These are phyloP conservation scores for Penicillium sp. DNA, from an alignment of 2,329 filamentous ascomycete species.

Conservation along the genomic window DNA sequence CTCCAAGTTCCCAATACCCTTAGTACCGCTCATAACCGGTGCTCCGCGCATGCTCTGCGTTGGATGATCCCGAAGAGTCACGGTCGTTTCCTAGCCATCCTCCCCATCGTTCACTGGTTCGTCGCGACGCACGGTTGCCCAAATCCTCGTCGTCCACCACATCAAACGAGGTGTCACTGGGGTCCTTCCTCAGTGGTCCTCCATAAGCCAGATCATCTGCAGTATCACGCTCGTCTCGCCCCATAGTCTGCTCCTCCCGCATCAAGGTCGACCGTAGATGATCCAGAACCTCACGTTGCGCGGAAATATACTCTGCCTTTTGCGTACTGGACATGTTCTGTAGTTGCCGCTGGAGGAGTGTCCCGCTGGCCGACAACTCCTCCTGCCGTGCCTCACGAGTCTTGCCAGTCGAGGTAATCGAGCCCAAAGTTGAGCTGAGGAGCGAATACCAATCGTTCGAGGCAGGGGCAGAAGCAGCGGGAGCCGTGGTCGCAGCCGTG, in stretches of 20 bases:
- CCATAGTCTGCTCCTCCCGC: slow-evolving; percentile 71
- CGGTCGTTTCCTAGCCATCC: slow-evolving; percentile 37
- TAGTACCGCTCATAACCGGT: slow-evolving; percentile 27
- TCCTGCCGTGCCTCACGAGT: slow-evolving; percentile 47
- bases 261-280: slow-evolving; percentile 78
- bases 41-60: slow-evolving; percentile 35
- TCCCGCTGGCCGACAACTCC: slow-evolving; percentile 62
- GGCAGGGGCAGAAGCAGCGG: slow-evolving; percentile 47
- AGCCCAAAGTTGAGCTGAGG: slow-evolving; percentile 73
- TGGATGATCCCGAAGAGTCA: slow-evolving; percentile 30
- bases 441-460: slow-evolving; percentile 75
- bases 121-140: slow-evolving; percentile 31
- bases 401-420: slow-evolving; percentile 54
- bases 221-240: slow-evolving; percentile 32
- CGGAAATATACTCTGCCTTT: slow-evolving; percentile 72
- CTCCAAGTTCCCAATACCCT: too few relatives aligned
- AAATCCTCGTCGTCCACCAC: slow-evolving; percentile 77
- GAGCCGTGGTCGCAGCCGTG: slow-evolving; percentile 48
- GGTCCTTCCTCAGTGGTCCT: slow-evolving; percentile 69
- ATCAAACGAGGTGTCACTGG: slow-evolving; percentile 87
- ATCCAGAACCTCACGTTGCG: slow-evolving; percentile 77
- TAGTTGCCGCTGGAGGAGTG: slow-evolving; percentile 72
- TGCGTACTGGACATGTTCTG: slow-evolving; percentile 64
- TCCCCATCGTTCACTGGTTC: slow-evolving; percentile 31
- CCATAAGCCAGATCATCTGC: slow-evolving; percentile 48